Percentiles rank a stretch among this genome's conserved stretches.
These are phyloP conservation scores for Geranium incanum DNA, from an alignment of 441 rosid species.

Conservation along the genomic window DNA sequence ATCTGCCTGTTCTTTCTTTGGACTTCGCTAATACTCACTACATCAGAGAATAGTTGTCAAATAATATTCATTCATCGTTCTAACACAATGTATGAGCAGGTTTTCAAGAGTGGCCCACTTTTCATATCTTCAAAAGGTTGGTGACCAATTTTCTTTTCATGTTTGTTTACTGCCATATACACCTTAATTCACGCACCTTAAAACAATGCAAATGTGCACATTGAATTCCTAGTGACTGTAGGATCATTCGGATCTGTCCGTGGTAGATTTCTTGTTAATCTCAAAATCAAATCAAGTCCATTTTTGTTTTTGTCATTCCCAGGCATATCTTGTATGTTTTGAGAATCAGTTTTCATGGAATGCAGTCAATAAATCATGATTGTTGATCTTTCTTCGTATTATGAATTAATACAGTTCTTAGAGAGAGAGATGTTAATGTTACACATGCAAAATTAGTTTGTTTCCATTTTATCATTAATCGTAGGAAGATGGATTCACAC, in stretches of 20 bases:
- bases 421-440: slow-evolving; percentile 1
- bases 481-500: neutral
- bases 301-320: neutral
- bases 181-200: neutral
- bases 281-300: neutral
- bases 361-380: neutral
- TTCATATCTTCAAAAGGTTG: slow-evolving; percentile 94
- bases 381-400: neutral
- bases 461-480: neutral
- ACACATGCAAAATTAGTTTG: neutral
- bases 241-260: neutral
- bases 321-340: neutral
- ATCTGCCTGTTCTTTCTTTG: slow-evolving; percentile 5
- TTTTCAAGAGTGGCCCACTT: slow-evolving; percentile 92
- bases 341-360: neutral
- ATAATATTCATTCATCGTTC: neutral
- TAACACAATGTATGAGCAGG: slow-evolving; percentile 40
- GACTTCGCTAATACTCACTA: neutral
- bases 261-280: neutral
- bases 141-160: slow-evolving; percentile 18
- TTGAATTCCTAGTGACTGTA: neutral
- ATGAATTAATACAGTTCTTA: neutral
- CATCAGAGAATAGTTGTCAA: neutral
- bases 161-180: slow-evolving; percentile 9
- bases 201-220: neutral